phyloP scores from a whole-genome alignment of 768 basidiomycete species.

The Mycena vulgaris region DNA sequence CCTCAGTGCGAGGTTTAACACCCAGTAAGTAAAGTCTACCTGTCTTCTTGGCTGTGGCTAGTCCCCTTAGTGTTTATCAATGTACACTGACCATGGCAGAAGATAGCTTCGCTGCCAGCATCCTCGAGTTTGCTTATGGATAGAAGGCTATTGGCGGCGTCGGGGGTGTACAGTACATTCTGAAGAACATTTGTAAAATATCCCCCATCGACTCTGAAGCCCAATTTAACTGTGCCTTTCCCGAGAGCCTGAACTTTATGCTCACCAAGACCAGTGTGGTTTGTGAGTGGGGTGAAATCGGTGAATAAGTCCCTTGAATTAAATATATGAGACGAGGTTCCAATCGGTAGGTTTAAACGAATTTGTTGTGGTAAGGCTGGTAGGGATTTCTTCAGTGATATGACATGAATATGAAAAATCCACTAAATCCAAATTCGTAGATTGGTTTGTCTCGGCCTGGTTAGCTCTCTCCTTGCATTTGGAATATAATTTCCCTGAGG shows the following conservation, averaged over 20 bases:
- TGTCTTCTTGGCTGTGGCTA: slow-evolving; percentile 5
- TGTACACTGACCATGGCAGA: slow-evolving; percentile 4
- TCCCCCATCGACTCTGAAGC: neutral
- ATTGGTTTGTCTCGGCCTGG: too few relatives aligned
- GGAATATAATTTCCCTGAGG: too few relatives aligned
- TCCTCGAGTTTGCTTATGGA: slow-evolving; percentile 11
- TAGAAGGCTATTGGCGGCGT: neutral
- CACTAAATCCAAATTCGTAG: too few relatives aligned
- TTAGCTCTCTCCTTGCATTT: too few relatives aligned
- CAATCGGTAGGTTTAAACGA: too few relatives aligned
- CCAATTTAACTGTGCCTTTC: slow-evolving; percentile 1
- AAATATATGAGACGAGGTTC: too few relatives aligned
- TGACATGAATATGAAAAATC: too few relatives aligned
- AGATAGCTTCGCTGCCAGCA: slow-evolving; percentile 9
- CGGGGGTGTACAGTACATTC: neutral
- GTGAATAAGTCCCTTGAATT: neutral
- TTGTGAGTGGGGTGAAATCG: slow-evolving; percentile 4
- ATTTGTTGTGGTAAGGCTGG: too few relatives aligned
- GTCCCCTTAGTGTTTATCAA: slow-evolving; percentile 1
- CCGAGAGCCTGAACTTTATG: slow-evolving; percentile 5
- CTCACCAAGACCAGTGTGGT: slow-evolving; percentile 10
- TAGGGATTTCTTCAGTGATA: too few relatives aligned
- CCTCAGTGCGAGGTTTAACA: slow-evolving; percentile 7
- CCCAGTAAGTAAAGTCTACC: slow-evolving; percentile 1
- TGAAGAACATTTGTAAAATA: slow-evolving; percentile 5